Evolutionary conservation across 805 yeast genomes (phyloP).

Genomic region (Tetrapisispora pingtungensis): DNA sequence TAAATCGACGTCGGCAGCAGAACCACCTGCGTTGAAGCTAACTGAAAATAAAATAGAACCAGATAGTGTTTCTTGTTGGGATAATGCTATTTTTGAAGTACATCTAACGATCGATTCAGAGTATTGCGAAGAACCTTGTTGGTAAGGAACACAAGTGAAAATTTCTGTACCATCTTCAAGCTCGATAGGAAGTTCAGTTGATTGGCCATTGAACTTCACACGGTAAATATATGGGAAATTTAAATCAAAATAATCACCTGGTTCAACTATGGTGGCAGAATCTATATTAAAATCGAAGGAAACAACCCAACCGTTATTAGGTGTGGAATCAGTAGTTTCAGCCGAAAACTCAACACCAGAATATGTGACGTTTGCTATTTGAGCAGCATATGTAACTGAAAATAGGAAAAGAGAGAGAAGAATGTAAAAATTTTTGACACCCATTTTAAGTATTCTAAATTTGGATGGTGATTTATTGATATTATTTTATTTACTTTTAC

Average conservation of each 20-base stretch:
- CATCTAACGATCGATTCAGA: constrained; percentile 27
- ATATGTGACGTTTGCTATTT: constrained; percentile 8
- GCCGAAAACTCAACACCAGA: constrained; percentile 10
- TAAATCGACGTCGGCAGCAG: constrained; percentile 23
- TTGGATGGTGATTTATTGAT: not conserved
- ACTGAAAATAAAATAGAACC: constrained; percentile 27
- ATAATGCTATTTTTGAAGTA: constrained; percentile 15
- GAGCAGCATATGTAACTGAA: constrained; percentile 6
- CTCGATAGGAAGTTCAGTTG: constrained; percentile 11
- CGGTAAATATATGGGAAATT: constrained; percentile 28
- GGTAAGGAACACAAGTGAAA: constrained; percentile 26
- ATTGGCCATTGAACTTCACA: constrained; percentile 23
- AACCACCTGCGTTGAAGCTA: constrained; percentile 30
- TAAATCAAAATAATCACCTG: constrained; percentile 24
- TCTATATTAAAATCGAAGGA: constrained; percentile 21
- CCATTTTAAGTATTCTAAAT: not conserved
- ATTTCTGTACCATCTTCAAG: constrained; percentile 20
- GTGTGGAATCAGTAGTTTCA: constrained; percentile 11
- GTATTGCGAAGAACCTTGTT: constrained; percentile 29
- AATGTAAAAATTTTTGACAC: not conserved
- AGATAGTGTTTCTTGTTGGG: constrained; percentile 11
- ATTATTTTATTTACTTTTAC: too few species aligned
- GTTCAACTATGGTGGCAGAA: constrained; percentile 10
- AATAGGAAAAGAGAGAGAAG: constrained; percentile 1
- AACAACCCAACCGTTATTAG: constrained; percentile 30